These are phyloP conservation scores for Fusarium burgessii DNA, from an alignment of 2,329 filamentous ascomycete species.

Conservation along the genomic window DNA sequence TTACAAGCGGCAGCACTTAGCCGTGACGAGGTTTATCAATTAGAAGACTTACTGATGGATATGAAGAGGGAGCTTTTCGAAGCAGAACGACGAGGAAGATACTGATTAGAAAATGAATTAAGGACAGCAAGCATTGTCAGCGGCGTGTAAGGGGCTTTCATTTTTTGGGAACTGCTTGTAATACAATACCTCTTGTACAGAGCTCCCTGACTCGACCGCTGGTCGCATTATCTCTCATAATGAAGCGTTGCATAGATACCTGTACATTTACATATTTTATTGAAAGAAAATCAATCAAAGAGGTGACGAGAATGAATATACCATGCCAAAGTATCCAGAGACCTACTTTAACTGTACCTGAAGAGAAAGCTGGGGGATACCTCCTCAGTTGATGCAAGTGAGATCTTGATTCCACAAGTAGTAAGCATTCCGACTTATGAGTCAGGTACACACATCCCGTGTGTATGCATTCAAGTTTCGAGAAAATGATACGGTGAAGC, in stretches of 20 bases:
- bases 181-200: constrained; percentile 37
- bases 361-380: background rate
- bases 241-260: constrained; percentile 17
- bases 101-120: constrained; percentile 41
- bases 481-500: background rate
- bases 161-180: constrained; percentile 29
- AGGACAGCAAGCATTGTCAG: constrained; percentile 36
- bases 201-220: constrained; percentile 7
- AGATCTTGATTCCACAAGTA: background rate
- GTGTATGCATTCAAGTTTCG: background rate
- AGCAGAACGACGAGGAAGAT: constrained; percentile 70
- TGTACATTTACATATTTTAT: constrained; percentile 29
- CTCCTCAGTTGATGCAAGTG: background rate
- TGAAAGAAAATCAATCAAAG: constrained; percentile 27
- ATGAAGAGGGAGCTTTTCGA: constrained; percentile 79
- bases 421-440: background rate
- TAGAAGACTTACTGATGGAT: constrained; percentile 85
- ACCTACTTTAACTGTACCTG: background rate
- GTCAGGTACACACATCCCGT: background rate
- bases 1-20: constrained; percentile 71
- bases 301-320: constrained; percentile 21
- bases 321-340: background rate
- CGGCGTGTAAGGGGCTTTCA: constrained; percentile 21
- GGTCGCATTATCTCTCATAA: constrained; percentile 22
- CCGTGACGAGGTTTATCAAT: constrained; percentile 73